phyloP scores from a whole-genome alignment of 1,284 basidiomycete species.

The Moesziomyces sp. region DNA sequence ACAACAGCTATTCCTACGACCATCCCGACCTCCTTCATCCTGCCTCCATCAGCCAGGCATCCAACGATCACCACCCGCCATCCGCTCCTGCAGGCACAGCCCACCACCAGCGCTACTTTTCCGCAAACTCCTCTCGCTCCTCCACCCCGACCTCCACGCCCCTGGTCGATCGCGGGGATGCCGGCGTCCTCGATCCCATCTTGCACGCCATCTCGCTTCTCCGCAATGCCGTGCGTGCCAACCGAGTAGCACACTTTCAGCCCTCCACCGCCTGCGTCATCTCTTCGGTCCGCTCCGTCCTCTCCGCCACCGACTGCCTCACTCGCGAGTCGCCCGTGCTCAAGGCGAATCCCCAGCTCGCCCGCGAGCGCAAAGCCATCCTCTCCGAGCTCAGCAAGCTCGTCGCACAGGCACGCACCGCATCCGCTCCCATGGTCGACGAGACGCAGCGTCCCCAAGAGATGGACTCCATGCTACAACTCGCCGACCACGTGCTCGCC shows the following conservation, averaged over 20 bases:
- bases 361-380: slow-evolving; percentile 82
- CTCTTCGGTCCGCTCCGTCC: slow-evolving; percentile 88
- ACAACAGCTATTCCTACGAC: slow-evolving; percentile 34
- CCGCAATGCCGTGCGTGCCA: slow-evolving; percentile 81
- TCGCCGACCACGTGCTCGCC: slow-evolving; percentile 69
- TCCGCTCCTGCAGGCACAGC: not conserved
- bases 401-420: slow-evolving; percentile 83
- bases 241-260: slow-evolving; percentile 80
- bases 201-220: slow-evolving; percentile 85
- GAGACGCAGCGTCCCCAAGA: slow-evolving; percentile 64
- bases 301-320: slow-evolving; percentile 85
- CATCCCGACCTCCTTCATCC: slow-evolving; percentile 11
- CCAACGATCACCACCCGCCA: slow-evolving; percentile 25
- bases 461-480: slow-evolving; percentile 68
- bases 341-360: slow-evolving; percentile 76
- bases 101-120: slow-evolving; percentile 35
- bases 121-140: slow-evolving; percentile 37
- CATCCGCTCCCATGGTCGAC: slow-evolving; percentile 69
- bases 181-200: slow-evolving; percentile 70
- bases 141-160: slow-evolving; percentile 42
- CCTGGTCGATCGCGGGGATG: slow-evolving; percentile 31
- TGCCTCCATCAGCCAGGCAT: slow-evolving; percentile 15
- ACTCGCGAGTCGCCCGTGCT: slow-evolving; percentile 82
- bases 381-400: slow-evolving; percentile 83
- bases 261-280: slow-evolving; percentile 80